These are phyloP conservation scores for Platismatia glauca DNA, from an alignment of 495 filamentous ascomycete genomes.

Conservation along the genomic window DNA sequence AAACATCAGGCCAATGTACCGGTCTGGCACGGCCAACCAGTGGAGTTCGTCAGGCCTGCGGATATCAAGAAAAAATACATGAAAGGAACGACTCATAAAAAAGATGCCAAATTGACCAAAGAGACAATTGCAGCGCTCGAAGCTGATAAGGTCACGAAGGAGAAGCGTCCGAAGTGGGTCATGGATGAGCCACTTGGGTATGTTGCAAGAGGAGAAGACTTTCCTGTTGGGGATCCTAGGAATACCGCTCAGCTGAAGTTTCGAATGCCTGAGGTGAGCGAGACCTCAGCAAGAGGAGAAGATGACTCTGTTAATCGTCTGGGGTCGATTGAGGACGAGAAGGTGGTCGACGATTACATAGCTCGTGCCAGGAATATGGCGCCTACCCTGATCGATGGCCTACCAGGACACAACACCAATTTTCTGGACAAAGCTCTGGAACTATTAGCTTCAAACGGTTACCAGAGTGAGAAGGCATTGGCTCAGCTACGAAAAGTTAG, in stretches of 20 bases:
- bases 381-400: constrained; percentile 42
- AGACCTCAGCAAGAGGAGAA: constrained; percentile 37
- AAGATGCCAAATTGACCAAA: constrained; percentile 63
- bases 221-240: constrained; percentile 43
- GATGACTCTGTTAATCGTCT: constrained; percentile 37
- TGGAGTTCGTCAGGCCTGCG: constrained; percentile 80
- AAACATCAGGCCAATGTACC: constrained; percentile 83
- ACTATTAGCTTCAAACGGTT: constrained; percentile 60
- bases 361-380: constrained; percentile 52
- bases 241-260: constrained; percentile 47
- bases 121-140: constrained; percentile 71
- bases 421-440: constrained; percentile 79
- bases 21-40: constrained; percentile 73
- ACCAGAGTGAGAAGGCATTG: constrained; percentile 64
- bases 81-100: constrained; percentile 54
- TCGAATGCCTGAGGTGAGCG: constrained; percentile 42
- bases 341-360: constrained; percentile 67
- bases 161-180: constrained; percentile 83
- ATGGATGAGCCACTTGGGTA: constrained; percentile 87
- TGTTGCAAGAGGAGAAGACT: constrained; percentile 72
- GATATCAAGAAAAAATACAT: constrained; percentile 73
- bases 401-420: constrained; percentile 68
- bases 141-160: constrained; percentile 64
- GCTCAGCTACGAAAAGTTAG: constrained; percentile 55
- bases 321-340: constrained; percentile 36